Base-by-base conservation (phyloP, 2,329 filamentous ascomycete genomes). In the Lasiodiplodia sp. region DNA sequence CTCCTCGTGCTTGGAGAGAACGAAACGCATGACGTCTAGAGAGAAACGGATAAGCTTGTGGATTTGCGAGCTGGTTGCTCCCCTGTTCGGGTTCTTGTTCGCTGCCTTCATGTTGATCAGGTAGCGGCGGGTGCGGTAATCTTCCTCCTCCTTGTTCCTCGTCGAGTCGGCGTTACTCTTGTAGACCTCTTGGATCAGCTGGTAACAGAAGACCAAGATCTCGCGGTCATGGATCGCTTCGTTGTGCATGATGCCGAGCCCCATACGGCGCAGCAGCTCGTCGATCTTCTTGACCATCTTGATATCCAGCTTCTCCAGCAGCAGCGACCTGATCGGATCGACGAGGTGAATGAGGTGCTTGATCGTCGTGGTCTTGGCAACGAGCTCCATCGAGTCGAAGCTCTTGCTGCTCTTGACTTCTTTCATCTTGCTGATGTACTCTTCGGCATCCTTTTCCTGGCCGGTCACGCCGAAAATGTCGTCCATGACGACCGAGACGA, bases 401-500 rank as follows among this genome's bases (percentile, higher is more conserved):
- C 94, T 97, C 84, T 98, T 99, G 84, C 92, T 97, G 79, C 92
- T 96, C 83, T 97, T 98, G 68, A 99, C 91, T 81, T 99, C 96
- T 80, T 96, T 97, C 91, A 96, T 97, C 79, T 95, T 92, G 77
- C 90, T 97, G 68, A 91, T 91, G 78, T 99, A 99, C 66, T 94
- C 96, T 74, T 97, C 94, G 0, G 95, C 95, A 74, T 99, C 96
- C 80, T 99, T 99, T 77, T 99, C 95, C 81, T 97, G 92, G 2
- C 96, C 96, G 40, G 92, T 91, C 6, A 89, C 88, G 37, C 96
- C 96, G 76, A 99, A 99, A 14, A 96, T 96, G 77, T 99, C 96
- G 75, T 99, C 96, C 92, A 99, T 96, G 71, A 98, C 91, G 53
- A 99, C 88, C 1, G 88, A 86, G 56, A 96, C 89, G 53, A 98